Percentiles rank a stretch among this genome's conserved stretches.
Evolutionary conservation across 768 basidiomycete species (phyloP).

Genomic region (Auriculariales sp.): DNA sequence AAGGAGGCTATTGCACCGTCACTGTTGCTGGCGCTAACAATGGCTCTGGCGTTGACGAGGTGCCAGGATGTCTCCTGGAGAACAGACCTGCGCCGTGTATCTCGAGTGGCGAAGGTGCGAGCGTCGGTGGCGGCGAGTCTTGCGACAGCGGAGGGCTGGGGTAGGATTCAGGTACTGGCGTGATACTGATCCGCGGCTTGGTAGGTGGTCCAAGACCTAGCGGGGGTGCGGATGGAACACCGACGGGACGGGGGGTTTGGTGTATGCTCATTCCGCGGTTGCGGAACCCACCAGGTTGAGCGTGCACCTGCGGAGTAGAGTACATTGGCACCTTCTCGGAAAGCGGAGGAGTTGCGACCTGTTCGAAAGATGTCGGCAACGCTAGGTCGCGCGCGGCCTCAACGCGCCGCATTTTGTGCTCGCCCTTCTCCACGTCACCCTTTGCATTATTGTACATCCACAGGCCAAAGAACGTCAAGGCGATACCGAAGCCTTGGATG

Average conservation of each 20-base stretch:
- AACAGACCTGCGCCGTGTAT: too few relatives aligned
- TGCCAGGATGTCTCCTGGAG: too few relatives aligned
- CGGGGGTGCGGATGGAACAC: neutral
- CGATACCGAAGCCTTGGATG: slow-evolving; percentile 81
- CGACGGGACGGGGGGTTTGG: neutral
- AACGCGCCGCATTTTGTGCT: slow-evolving; percentile 70
- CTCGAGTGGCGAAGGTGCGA: neutral
- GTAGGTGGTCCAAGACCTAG: slow-evolving; percentile 2
- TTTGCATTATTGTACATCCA: slow-evolving; percentile 97
- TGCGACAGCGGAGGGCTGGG: slow-evolving; percentile 26
- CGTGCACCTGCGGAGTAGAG: neutral
- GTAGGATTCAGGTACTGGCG: slow-evolving; percentile 18
- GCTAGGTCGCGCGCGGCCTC: slow-evolving; percentile 55
- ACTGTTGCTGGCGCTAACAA: too few relatives aligned
- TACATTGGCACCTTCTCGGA: neutral
- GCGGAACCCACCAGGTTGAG: neutral
- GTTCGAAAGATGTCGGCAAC: slow-evolving; percentile 32
- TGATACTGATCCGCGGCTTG: slow-evolving; percentile 1
- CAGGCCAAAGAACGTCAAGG: slow-evolving; percentile 75
- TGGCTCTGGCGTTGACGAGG: too few relatives aligned
- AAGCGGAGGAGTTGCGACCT: slow-evolving; percentile 2
- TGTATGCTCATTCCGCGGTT: neutral
- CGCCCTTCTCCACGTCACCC: slow-evolving; percentile 81
- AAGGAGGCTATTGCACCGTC: too few relatives aligned
- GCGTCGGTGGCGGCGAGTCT: slow-evolving; percentile 20